These are phyloP conservation scores for Fusarium metavorans DNA, from an alignment of 2,329 filamentous ascomycete species.

Conservation along the genomic window DNA sequence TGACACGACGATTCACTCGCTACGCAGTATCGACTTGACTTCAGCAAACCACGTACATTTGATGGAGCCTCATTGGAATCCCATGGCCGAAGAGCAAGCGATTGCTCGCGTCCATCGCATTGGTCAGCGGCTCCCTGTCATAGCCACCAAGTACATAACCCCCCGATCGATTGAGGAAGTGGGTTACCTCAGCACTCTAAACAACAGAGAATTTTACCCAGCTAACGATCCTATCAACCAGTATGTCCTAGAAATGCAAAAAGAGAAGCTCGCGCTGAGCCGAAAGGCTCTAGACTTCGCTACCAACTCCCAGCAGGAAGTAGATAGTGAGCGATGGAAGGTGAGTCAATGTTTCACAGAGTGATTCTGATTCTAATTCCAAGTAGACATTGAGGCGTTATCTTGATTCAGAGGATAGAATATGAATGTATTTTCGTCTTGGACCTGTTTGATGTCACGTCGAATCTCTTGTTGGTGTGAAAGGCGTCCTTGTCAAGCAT, in stretches of 20 bases:
- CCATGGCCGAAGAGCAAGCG: neutral
- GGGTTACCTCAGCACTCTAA: neutral
- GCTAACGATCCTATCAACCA: neutral
- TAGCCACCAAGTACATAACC: neutral
- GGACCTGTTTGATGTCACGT: neutral
- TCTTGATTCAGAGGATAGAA: too few relatives aligned
- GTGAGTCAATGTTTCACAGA: neutral
- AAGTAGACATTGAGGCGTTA: neutral
- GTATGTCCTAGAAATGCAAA: neutral
- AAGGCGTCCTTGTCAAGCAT: too few relatives aligned
- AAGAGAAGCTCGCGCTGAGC: neutral
- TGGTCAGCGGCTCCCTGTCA: neutral
- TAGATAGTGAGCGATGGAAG: neutral
- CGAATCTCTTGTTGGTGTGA: neutral
- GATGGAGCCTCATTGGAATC: slow-evolving; percentile 3
- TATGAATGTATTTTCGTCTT: neutral
- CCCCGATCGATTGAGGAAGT: neutral
- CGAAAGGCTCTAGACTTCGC: neutral
- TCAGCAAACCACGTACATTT: neutral
- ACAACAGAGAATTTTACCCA: neutral
- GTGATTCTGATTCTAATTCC: neutral
- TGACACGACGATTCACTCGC: neutral
- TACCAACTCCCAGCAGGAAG: neutral
- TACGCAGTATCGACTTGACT: neutral
- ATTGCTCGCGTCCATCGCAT: slow-evolving; percentile 3